A percentile compares a stretch with the other conserved stretches of the same genome.
Evolutionary conservation across 805 yeast species (phyloP).

Genomic region (Diddensiella caesifluorescens): DNA sequence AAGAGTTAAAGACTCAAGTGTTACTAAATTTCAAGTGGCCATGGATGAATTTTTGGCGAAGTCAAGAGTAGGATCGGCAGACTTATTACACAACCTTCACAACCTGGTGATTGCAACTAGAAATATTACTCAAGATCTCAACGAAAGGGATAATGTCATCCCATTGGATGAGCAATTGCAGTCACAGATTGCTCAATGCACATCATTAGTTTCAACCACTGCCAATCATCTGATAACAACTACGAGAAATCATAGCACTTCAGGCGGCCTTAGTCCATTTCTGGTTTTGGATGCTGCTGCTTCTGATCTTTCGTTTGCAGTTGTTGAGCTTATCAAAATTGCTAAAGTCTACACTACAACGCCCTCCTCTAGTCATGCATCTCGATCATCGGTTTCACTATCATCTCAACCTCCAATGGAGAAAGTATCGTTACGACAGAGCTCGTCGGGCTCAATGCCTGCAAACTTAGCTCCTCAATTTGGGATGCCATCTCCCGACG

Average conservation of each 20-base stretch:
- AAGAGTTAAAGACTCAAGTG: conserved; percentile 22
- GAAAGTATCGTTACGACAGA: too few species aligned
- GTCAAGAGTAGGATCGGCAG: conserved; percentile 25
- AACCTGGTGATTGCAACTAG: conserved; percentile 31
- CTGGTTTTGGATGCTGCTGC: conserved; percentile 69
- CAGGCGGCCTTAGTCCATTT: conserved; percentile 60
- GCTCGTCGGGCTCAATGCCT: too few species aligned
- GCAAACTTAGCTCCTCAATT: not conserved
- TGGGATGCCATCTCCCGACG: conserved; percentile 3
- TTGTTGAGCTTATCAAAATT: conserved; percentile 37
- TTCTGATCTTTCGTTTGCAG: conserved; percentile 62
- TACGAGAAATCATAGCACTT: conserved; percentile 65
- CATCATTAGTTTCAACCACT: conserved; percentile 51
- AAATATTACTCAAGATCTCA: conserved; percentile 25
- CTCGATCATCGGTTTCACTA: too few species aligned
- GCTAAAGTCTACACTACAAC: conserved; percentile 25
- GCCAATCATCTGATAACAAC: conserved; percentile 72
- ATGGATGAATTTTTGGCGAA: conserved; percentile 32
- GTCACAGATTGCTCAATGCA: conserved; percentile 24
- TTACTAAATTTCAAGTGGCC: conserved; percentile 30
- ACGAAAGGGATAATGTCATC: conserved; percentile 15
- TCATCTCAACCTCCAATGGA: too few species aligned
- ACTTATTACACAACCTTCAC: conserved; percentile 32
- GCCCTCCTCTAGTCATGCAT: too few species aligned
- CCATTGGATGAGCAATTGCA: conserved; percentile 12